Evolutionary conservation across 768 basidiomycete species (phyloP), one percentile per base, ranked within the genome.

Genomic region (Hypholoma sublateritium): DNA sequence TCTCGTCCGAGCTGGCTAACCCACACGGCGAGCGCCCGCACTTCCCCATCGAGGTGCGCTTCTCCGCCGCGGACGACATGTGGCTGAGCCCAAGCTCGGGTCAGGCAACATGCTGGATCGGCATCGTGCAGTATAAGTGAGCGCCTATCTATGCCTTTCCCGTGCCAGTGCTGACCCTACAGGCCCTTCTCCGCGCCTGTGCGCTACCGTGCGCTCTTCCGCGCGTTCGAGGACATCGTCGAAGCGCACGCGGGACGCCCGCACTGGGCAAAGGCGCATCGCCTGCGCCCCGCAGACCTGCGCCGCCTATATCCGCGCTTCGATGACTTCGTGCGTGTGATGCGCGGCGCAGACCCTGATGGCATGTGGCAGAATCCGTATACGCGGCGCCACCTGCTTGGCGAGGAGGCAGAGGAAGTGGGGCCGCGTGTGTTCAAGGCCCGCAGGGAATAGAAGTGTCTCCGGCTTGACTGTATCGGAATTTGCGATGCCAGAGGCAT

Each of bases 221-320:
- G 78, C 45, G 79, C 78, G 22, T 97, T 92, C 67, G 92, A 95
- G 68, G 63, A 69, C 13, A 88, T 95, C 63, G 68, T 95, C 57
- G 69, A 75, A 19, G 78, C 76, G 25, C 80, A 94, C 72, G 79
- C 81, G 42, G 96, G 94, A 5, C 80, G 91, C 46, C 95, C 96
- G 8, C 96, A 98, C 75, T 98, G 96, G 96, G 96, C 95, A 0
- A 98, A 98, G 72, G 82, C 91, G 19, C 96, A 98, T 69, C 73
- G 74, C 21, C 79, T 95, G 36, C 76, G 79, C 43, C 89, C 90
- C 2, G 77, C 79, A 44, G 71, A 76, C 32, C 80, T 97, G 53
- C 81, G 83, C 50, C 67, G 64, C 53, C 72, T 90, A 11, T 98
- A 98, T 73, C 91, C 95, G 19, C 81, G 77, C 58, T 97, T 94